A percentile compares a stretch with the other conserved stretches of the same genome.
phyloP scores from a whole-genome alignment of 2,329 filamentous ascomycete species.

The Xylariaceae sp. region DNA sequence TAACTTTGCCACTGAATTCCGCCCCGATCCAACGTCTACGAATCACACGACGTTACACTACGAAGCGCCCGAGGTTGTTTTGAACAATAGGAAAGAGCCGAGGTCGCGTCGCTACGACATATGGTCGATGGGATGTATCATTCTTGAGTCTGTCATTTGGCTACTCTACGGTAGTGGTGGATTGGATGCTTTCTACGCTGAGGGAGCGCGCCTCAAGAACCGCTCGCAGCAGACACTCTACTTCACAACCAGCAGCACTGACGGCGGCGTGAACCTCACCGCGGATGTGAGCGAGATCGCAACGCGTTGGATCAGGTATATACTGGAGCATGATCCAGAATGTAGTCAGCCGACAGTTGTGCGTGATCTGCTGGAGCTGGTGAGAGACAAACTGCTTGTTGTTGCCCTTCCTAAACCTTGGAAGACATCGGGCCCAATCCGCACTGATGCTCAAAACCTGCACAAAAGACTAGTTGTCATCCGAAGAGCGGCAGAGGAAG shows the following conservation, averaged over 20 bases:
- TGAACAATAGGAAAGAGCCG: not conserved
- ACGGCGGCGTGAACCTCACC: not conserved
- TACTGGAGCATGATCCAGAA: constrained; percentile 10
- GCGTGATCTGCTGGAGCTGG: constrained; percentile 5
- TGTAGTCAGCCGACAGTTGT: not conserved
- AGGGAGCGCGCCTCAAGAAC: not conserved
- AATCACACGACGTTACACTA: constrained; percentile 9
- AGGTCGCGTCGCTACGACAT: constrained; percentile 24
- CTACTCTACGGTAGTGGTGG: constrained; percentile 12
- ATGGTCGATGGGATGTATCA: constrained; percentile 28
- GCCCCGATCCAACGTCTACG: constrained; percentile 8
- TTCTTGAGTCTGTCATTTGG: constrained; percentile 27
- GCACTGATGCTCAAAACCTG: not conserved
- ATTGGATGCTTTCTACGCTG: constrained; percentile 6
- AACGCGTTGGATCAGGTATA: constrained; percentile 8
- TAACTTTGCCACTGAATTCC: constrained; percentile 5
- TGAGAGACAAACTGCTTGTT: constrained; percentile 8
- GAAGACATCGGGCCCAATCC: not conserved
- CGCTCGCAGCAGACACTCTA: constrained; percentile 4
- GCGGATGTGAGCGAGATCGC: constrained; percentile 6
- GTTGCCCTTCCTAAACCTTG: constrained; percentile 1
- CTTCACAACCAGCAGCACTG: not conserved
- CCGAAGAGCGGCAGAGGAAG: not conserved
- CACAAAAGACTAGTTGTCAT: constrained; percentile 1
- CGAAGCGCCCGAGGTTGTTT: constrained; percentile 10